Conservation (phyloP, 2,329 filamentous ascomycete species). For the Coniochaeta sp. region DNA sequence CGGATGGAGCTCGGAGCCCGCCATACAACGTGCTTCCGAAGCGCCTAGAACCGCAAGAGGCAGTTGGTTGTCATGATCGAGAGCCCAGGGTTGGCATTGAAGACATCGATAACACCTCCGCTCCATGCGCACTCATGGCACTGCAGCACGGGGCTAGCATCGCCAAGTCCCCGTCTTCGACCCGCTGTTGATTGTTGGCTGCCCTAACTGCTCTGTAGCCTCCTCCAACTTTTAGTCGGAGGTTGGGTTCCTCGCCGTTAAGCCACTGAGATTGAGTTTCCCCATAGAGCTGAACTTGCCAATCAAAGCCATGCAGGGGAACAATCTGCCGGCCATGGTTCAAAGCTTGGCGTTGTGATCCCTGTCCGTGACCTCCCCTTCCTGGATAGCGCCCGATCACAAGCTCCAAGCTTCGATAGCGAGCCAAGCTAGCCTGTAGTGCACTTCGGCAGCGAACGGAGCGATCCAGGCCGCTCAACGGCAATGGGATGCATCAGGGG, state of each 20-base stretch:
- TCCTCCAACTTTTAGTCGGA: too few relatives aligned
- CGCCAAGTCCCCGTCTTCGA: too few relatives aligned
- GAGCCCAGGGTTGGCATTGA: neutral
- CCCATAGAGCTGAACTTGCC: neutral
- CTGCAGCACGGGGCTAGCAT: too few relatives aligned
- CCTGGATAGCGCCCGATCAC: neutral
- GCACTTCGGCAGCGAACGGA: too few relatives aligned
- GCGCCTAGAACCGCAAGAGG: neutral
- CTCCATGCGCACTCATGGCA: too few relatives aligned
- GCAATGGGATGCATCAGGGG: too few relatives aligned
- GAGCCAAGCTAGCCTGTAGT: neutral
- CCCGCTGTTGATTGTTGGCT: too few relatives aligned
- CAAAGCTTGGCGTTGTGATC: neutral
- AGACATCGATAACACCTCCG: neutral
- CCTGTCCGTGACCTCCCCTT: constrained; percentile 7
- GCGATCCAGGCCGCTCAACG: too few relatives aligned
- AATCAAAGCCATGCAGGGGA: neutral
- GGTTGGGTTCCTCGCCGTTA: neutral
- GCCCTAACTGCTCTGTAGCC: too few relatives aligned
- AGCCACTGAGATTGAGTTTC: neutral
- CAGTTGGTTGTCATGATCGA: neutral
- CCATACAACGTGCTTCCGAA: neutral
- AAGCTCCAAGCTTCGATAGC: too few relatives aligned
- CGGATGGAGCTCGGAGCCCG: neutral
- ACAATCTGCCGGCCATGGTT: neutral